Evolutionary conservation across 1,284 basidiomycete species (phyloP).

Genomic region (Malassezia psittaci): DNA sequence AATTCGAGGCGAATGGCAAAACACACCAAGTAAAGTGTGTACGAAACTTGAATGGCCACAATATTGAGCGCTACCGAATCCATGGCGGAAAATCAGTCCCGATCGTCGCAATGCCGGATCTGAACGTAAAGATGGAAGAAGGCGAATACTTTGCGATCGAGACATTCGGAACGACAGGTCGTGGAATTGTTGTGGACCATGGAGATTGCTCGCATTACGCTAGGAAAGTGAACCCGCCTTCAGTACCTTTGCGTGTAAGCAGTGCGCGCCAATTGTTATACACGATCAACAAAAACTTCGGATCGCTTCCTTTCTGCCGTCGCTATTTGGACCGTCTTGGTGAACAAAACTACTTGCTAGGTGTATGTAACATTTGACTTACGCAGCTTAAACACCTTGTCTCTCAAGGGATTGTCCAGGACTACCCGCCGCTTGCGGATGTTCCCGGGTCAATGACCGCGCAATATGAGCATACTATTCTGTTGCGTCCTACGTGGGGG

Average conservation of each 20-base stretch:
- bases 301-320: conserved; percentile 87
- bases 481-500: conserved; percentile 52
- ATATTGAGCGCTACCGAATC: conserved; percentile 42
- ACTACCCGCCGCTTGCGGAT: conserved; percentile 89
- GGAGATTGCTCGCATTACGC: conserved; percentile 87
- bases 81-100: conserved; percentile 67
- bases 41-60: conserved; percentile 46
- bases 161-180: conserved; percentile 95
- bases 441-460: conserved; percentile 43
- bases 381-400: conserved; percentile 69
- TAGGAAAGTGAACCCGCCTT: conserved; percentile 58
- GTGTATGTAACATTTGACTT: conserved; percentile 3
- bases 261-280: conserved; percentile 76
- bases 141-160: conserved; percentile 99
- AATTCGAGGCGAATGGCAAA: conserved; percentile 81
- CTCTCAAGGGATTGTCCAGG: conserved; percentile 72
- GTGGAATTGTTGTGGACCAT: conserved; percentile 73
- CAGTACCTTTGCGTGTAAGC: conserved; percentile 56
- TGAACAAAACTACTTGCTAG: conserved; percentile 89
- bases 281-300: conserved; percentile 85
- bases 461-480: conserved; percentile 46
- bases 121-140: conserved; percentile 91
- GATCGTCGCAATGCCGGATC: conserved; percentile 69
- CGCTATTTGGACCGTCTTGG: conserved; percentile 73
- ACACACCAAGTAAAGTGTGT: conserved; percentile 55